These are phyloP conservation scores for Talaromyces sp. DNA, from an alignment of 2,329 filamentous ascomycete species.

Conservation along the genomic window DNA sequence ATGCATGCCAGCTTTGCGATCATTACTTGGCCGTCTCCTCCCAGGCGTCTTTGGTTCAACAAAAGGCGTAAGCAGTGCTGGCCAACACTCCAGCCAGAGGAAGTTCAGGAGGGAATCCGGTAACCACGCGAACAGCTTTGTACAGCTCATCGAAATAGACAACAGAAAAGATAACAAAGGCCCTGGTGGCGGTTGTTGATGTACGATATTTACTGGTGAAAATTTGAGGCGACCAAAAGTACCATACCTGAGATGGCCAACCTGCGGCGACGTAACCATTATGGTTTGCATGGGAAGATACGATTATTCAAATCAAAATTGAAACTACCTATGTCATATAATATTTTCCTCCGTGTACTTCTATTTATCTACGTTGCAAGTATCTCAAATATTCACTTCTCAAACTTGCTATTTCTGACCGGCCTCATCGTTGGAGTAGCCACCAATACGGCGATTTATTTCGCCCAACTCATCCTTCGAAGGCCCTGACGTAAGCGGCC, in stretches of 20 bases:
- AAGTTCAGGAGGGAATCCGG: background rate
- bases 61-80: background rate
- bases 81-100: background rate
- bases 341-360: background rate
- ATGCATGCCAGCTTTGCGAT: slow-evolving; percentile 13
- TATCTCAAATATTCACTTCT: background rate
- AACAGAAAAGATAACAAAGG: background rate
- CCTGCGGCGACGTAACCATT: too few relatives aligned
- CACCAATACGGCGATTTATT: slow-evolving; percentile 10
- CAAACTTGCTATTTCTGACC: background rate
- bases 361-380: background rate
- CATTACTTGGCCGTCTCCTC: slow-evolving; percentile 12
- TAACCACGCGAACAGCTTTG: background rate
- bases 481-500: slow-evolving; percentile 7
- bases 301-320: too few relatives aligned
- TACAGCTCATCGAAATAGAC: background rate
- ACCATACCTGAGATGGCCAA: background rate
- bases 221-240: background rate
- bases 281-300: too few relatives aligned
- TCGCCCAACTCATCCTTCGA: slow-evolving; percentile 10
- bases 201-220: background rate
- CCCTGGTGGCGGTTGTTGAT: background rate
- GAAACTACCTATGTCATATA: too few relatives aligned
- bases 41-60: slow-evolving; percentile 1
- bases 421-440: background rate